Evolutionary conservation across 192 early-diverging fungal genomes (phyloP).

Genomic region (Backusella morwellensis): DNA sequence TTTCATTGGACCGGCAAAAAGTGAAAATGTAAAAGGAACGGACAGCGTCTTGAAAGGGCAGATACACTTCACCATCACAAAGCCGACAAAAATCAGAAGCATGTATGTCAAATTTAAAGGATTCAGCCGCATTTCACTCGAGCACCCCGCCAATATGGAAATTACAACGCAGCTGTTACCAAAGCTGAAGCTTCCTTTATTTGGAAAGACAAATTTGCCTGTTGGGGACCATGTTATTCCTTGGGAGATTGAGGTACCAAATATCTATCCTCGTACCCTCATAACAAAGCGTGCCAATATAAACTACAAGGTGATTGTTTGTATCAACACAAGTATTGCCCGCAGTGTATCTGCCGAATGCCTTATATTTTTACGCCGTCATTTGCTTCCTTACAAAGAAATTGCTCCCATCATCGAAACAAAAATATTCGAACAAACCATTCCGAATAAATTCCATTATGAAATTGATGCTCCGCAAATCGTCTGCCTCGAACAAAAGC

Average conservation of each 20-base stretch:
- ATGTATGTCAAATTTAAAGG: conserved; percentile 40
- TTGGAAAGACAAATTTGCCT: conserved; percentile 20
- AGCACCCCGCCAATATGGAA: background rate
- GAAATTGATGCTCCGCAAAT: conserved; percentile 31
- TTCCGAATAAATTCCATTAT: conserved; percentile 34
- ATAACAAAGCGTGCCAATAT: conserved; percentile 24
- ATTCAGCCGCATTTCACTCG: conserved; percentile 12
- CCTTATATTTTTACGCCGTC: conserved; percentile 20
- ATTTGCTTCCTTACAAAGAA: conserved; percentile 24
- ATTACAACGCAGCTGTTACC: conserved; percentile 9
- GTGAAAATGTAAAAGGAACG: background rate
- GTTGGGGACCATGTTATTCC: conserved; percentile 27
- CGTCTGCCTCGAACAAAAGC: conserved; percentile 24
- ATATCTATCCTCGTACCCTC: conserved; percentile 22
- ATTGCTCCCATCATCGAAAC: conserved; percentile 24
- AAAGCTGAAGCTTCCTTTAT: conserved; percentile 19
- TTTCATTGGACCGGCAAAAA: conserved; percentile 25
- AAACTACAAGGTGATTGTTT: conserved; percentile 16
- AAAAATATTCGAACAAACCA: conserved; percentile 18
- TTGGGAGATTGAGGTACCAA: conserved; percentile 32
- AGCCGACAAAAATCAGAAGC: conserved; percentile 25
- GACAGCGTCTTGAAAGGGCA: conserved; percentile 22
- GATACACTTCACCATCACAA: conserved; percentile 22
- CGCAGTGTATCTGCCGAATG: conserved; percentile 23
- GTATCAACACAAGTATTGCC: conserved; percentile 16